Evolutionary conservation across 371 early-diverging fungal species (phyloP).

Genomic region (Furculomyces boomerangus): DNA sequence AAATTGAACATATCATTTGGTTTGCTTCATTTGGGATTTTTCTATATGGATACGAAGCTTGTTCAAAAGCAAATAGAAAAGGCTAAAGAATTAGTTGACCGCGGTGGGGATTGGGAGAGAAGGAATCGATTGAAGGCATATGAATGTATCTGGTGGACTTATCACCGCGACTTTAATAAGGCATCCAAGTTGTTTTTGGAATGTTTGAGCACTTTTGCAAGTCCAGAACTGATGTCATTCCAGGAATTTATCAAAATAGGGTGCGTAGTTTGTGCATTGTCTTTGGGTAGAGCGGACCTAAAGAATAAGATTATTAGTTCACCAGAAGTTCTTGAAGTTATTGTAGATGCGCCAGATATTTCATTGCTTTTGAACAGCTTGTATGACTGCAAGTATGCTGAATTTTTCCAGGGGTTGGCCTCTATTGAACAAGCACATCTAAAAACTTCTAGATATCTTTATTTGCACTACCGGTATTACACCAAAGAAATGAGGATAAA

Average conservation of each 20-base stretch:
- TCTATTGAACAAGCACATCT: conserved; percentile 47
- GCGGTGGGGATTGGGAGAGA: conserved; percentile 99
- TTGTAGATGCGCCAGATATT: conserved; percentile 30
- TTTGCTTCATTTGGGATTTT: conserved; percentile 85
- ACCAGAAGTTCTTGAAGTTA: conserved; percentile 91
- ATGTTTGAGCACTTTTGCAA: conserved; percentile 92
- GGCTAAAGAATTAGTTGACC: conserved; percentile 65
- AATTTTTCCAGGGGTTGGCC: conserved; percentile 65
- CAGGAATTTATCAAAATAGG: conserved; percentile 93
- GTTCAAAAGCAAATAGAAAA: conserved; percentile 41
- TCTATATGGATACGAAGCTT: conserved; percentile 57
- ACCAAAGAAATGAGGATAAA: conserved; percentile 96
- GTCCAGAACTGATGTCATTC: conserved; percentile 94
- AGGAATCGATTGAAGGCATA: conserved; percentile 98
- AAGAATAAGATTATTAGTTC: conserved; percentile 89
- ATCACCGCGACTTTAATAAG: conserved; percentile 87
- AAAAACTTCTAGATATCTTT: conserved; percentile 45
- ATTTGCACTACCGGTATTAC: conserved; percentile 74
- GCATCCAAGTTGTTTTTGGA: conserved; percentile 83
- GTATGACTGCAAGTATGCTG: conserved; percentile 85
- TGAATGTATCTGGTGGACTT: conserved; percentile 84
- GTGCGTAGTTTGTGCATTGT: conserved; percentile 73
- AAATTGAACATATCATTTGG: conserved; percentile 87
- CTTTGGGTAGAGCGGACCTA: conserved; percentile 80
- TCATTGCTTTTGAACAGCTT: conserved; percentile 69